Evolutionary conservation across 129 eudicot species (phyloP).

Genomic region (Flaveria robusta): DNA sequence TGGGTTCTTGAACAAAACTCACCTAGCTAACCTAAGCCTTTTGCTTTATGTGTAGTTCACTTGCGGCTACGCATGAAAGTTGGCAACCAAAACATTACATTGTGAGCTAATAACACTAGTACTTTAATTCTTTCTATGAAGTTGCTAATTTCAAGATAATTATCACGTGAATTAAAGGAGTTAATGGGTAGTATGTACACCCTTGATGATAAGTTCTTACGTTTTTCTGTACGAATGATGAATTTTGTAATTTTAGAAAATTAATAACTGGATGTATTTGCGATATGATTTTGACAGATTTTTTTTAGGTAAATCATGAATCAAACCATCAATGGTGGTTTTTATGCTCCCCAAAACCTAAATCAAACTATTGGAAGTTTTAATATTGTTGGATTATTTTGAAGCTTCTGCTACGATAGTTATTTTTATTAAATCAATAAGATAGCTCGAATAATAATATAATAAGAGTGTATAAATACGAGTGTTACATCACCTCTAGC

Average conservation of each 20-base stretch:
- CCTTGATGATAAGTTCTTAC: not conserved
- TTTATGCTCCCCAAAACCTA: no score
- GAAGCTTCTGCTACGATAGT: no score
- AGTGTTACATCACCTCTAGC: no score
- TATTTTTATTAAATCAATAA: no score
- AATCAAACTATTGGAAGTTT: no score
- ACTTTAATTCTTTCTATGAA: conserved; percentile 23
- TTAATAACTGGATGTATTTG: not conserved
- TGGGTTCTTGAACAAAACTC: conserved; percentile 26
- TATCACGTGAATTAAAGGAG: conserved; percentile 6
- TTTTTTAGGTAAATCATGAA: not conserved
- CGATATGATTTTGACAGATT: not conserved
- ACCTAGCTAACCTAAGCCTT: conserved; percentile 8
- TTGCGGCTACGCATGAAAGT: conserved; percentile 42
- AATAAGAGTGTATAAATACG: no score
- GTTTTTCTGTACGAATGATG: not conserved
- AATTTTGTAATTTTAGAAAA: not conserved
- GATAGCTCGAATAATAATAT: no score
- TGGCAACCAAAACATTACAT: conserved; percentile 24
- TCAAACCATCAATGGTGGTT: no score
- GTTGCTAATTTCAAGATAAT: conserved; percentile 16
- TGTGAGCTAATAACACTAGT: conserved; percentile 22
- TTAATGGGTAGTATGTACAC: not conserved
- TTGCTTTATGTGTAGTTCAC: conserved; percentile 41
- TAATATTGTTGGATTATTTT: no score